These are phyloP conservation scores for Elsinoe perseae DNA, from an alignment of 2,329 filamentous ascomycete genomes.

Conservation along the genomic window DNA sequence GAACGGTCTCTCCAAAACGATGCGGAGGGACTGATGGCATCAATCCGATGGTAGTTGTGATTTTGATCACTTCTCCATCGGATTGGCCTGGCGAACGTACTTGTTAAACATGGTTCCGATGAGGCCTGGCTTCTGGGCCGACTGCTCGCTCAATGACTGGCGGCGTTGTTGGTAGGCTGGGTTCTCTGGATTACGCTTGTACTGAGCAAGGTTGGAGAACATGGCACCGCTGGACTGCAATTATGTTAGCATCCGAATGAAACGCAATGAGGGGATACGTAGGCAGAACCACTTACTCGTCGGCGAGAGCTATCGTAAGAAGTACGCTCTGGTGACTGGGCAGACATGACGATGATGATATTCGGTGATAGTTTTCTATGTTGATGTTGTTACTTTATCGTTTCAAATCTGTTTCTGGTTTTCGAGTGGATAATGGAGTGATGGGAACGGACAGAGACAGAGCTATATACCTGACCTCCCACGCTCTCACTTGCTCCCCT, in stretches of 20 bases:
- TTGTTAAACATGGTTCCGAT: slow-evolving; percentile 20
- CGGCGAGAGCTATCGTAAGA: slow-evolving; percentile 15
- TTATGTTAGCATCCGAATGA: neutral
- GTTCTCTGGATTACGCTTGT: slow-evolving; percentile 20
- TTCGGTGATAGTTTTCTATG: neutral
- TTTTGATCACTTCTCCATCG: neutral
- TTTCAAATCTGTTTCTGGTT: too few species aligned
- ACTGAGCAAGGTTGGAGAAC: slow-evolving; percentile 19
- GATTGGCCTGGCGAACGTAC: slow-evolving; percentile 14
- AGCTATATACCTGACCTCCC: neutral
- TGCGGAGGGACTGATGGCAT: neutral
- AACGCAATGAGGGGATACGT: too few species aligned
- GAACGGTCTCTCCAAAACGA: neutral
- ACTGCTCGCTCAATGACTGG: slow-evolving; percentile 18
- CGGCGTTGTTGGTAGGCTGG: slow-evolving; percentile 18
- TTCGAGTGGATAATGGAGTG: neutral
- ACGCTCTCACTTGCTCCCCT: neutral
- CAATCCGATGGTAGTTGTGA: neutral
- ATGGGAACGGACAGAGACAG: neutral
- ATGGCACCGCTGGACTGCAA: slow-evolving; percentile 16
- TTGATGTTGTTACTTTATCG: too few species aligned
- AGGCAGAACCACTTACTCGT: slow-evolving; percentile 7
- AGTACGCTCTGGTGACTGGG: slow-evolving; percentile 12
- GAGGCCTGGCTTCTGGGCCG: slow-evolving; percentile 16
- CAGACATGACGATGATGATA: slow-evolving; percentile 15